Percentiles rank a stretch among this genome's conserved stretches.
Evolutionary conservation across 768 basidiomycete genomes (phyloP).

Genomic region (Termitomyces sp.): DNA sequence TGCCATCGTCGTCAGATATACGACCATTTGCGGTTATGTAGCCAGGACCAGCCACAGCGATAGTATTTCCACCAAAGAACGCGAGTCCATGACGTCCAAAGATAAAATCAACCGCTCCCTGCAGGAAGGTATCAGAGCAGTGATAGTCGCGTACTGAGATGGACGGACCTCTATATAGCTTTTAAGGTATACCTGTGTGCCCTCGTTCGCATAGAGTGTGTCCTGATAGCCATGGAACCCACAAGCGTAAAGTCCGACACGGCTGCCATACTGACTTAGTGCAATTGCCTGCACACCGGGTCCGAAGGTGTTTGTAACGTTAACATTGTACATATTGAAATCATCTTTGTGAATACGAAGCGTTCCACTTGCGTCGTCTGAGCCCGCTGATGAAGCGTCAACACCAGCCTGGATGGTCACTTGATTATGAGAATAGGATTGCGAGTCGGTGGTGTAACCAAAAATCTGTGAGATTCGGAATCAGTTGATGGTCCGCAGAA

Average conservation of each 20-base stretch:
- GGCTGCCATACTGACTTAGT: slow-evolving; percentile 47
- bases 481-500: neutral
- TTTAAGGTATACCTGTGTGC: slow-evolving; percentile 47
- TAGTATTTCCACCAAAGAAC: slow-evolving; percentile 50
- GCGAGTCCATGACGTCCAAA: slow-evolving; percentile 44
- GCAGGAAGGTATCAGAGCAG: neutral
- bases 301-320: slow-evolving; percentile 48
- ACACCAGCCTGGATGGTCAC: slow-evolving; percentile 38
- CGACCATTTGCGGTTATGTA: slow-evolving; percentile 51
- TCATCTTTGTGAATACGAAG: slow-evolving; percentile 47
- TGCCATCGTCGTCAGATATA: slow-evolving; percentile 40
- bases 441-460: slow-evolving; percentile 42
- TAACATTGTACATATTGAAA: slow-evolving; percentile 50
- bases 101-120: slow-evolving; percentile 53
- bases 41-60: slow-evolving; percentile 42
- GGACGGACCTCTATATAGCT: slow-evolving; percentile 44
- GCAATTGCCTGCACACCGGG: slow-evolving; percentile 47
- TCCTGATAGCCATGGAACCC: slow-evolving; percentile 49
- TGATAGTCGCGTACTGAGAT: neutral
- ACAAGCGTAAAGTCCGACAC: slow-evolving; percentile 44
- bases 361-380: slow-evolving; percentile 48
- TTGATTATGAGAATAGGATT: slow-evolving; percentile 37
- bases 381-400: slow-evolving; percentile 35
- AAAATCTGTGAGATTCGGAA: slow-evolving; percentile 30
- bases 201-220: slow-evolving; percentile 43